Evolutionary conservation across 768 basidiomycete species (phyloP), one percentile per base, ranked within the genome.

Genomic region (Astraeus odoratus): DNA sequence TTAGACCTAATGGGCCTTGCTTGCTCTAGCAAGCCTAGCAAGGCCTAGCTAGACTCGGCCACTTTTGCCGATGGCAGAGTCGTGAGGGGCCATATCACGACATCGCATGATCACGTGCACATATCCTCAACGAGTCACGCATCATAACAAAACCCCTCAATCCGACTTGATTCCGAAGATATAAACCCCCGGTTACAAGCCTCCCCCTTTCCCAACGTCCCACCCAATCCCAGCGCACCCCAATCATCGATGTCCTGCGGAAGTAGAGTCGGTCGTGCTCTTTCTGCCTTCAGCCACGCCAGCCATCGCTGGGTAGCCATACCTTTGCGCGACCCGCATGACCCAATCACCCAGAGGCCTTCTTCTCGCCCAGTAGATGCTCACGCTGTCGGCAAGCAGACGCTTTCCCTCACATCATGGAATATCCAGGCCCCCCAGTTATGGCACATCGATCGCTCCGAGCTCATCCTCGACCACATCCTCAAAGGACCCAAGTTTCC

Each of bases 401-500:
- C n/a, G 44, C 43, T 66, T 55, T 62, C 67, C 49, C 66, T 66
- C 57, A 58, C 43, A 54, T 52, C 69, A 23, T 58, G 55, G 67
- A 70, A 71, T 51, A 50, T 70, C 46, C 48, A 70, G 26, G 67
- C 64, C 56, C 61, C 56, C 61, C 52, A 55, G 42, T 52, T 59
- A 27, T 50, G 56, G 39, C 47, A 57, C 51, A 50, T 66, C 53
- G 19, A 56, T 55, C 66, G 69, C 40, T 49, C 66, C 59, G 56
- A 61, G 43, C 61, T 60, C 54, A 52, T 69, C 58, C 59, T 69
- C 42, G 44, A 43, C 43, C 47, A 55, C 50, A 62, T 70, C 53
- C 56, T 70, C 43, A 44, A 67, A 34, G 54, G 51, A 53, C 46
- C 53, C 5, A 63, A 59, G 33, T 39, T 15, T 46, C 60, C 67